Percentiles rank a stretch among this genome's conserved stretches.
Evolutionary conservation across 352 stramenopile genomes (phyloP).

Genomic region (Phytophthora sansomeana): DNA sequence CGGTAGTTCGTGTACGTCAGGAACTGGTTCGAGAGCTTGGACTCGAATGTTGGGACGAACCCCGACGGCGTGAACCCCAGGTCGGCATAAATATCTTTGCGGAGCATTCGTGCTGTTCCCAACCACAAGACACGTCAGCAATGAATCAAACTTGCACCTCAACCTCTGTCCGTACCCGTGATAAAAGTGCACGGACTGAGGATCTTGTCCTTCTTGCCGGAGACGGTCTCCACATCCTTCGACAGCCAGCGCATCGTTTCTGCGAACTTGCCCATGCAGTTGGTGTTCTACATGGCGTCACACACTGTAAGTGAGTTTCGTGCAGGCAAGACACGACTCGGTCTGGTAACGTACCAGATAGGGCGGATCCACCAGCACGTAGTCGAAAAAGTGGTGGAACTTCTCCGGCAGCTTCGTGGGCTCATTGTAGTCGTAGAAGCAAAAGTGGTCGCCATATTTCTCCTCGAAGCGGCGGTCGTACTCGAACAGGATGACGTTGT

Average conservation of each 20-base stretch:
- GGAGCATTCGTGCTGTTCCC: slow-evolving; percentile 50
- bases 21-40: slow-evolving; percentile 71
- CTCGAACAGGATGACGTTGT: slow-evolving; percentile 65
- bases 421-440: slow-evolving; percentile 71
- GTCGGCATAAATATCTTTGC: slow-evolving; percentile 65
- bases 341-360: slow-evolving; percentile 58
- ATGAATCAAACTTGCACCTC: not conserved
- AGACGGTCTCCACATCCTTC: slow-evolving; percentile 42
- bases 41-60: slow-evolving; percentile 61
- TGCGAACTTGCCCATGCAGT: slow-evolving; percentile 69
- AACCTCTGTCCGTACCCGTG: slow-evolving; percentile 42
- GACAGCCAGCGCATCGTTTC: slow-evolving; percentile 63
- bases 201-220: slow-evolving; percentile 48
- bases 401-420: slow-evolving; percentile 52
- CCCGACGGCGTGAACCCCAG: slow-evolving; percentile 55
- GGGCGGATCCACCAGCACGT: slow-evolving; percentile 62
- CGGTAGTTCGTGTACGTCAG: slow-evolving; percentile 68
- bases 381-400: slow-evolving; percentile 70
- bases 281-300: slow-evolving; percentile 48
- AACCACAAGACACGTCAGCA: slow-evolving; percentile 13
- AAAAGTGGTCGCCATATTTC: slow-evolving; percentile 60
- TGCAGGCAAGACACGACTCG: too few relatives aligned
- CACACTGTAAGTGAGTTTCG: too few relatives aligned
- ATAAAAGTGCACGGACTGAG: slow-evolving; percentile 61
- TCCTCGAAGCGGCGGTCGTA: slow-evolving; percentile 63